Percentiles rank a stretch among this genome's conserved stretches.
These are phyloP conservation scores for Prillingera fragicola DNA, from an alignment of 1,284 basidiomycete genomes.

Conservation along the genomic window DNA sequence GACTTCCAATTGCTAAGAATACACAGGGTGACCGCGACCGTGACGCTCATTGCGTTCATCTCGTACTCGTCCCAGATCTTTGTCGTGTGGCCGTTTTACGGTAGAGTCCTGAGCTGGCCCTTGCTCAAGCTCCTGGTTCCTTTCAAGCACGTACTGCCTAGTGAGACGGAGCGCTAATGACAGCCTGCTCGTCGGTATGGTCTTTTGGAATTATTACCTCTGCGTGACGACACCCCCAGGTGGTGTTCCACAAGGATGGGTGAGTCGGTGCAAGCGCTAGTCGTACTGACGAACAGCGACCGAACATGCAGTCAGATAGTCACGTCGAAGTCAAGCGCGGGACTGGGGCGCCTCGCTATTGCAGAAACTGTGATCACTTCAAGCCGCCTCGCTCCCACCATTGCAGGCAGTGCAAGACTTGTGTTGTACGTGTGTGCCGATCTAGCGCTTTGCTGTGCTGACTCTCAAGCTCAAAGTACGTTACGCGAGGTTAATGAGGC, in stretches of 20 bases:
- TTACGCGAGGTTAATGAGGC: constrained; percentile 42
- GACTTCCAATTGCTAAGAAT: too few relatives aligned
- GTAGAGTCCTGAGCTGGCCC: constrained; percentile 61
- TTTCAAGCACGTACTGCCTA: constrained; percentile 69
- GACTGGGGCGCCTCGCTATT: constrained; percentile 71
- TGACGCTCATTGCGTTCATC: constrained; percentile 78
- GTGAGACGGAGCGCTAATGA: not conserved
- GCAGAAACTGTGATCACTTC: constrained; percentile 60
- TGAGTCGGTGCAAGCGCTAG: constrained; percentile 46
- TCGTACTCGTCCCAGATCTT: constrained; percentile 82
- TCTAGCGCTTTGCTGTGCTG: not conserved
- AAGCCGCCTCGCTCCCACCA: constrained; percentile 67
- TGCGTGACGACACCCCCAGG: constrained; percentile 78
- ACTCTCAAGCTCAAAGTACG: constrained; percentile 53
- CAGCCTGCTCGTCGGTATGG: constrained; percentile 66
- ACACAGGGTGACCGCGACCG: constrained; percentile 55
- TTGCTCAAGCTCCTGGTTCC: constrained; percentile 68
- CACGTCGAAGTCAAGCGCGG: constrained; percentile 82
- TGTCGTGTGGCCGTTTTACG: constrained; percentile 88
- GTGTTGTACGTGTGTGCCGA: constrained; percentile 32
- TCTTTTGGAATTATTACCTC: constrained; percentile 82
- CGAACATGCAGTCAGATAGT: constrained; percentile 61
- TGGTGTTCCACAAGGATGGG: constrained; percentile 72
- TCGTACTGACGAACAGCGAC: constrained; percentile 54
- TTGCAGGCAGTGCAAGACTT: constrained; percentile 77